phyloP scores from a whole-genome alignment of 2,329 filamentous ascomycete genomes.

The Pseudogymnoascus sp. region DNA sequence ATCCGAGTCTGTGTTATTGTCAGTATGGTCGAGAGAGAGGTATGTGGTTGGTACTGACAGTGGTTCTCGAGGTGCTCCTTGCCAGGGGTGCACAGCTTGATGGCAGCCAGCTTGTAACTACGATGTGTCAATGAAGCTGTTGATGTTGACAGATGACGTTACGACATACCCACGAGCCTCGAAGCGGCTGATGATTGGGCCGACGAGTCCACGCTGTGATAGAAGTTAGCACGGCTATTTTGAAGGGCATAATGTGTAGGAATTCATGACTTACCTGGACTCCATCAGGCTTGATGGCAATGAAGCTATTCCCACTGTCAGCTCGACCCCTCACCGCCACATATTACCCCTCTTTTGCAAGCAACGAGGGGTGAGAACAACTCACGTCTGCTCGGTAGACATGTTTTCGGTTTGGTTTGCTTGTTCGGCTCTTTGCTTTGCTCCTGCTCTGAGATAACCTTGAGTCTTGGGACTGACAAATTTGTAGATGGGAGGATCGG shows the following conservation, averaged over 20 bases:
- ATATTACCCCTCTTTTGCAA: conserved; percentile 5
- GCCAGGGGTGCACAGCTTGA: conserved; percentile 86
- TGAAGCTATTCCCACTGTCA: conserved; percentile 63
- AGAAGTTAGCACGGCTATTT: conserved; percentile 15
- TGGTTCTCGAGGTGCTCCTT: conserved; percentile 97
- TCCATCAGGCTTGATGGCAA: conserved; percentile 99
- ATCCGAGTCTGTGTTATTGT: conserved; percentile 58
- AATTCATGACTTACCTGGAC: conserved; percentile 66
- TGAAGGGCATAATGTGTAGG: conserved; percentile 6
- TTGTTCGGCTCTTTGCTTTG: conserved; percentile 28
- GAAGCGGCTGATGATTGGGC: conserved; percentile 96
- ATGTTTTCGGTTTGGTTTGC: conserved; percentile 43
- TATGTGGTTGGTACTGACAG: conserved; percentile 47
- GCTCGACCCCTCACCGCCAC: conserved; percentile 26
- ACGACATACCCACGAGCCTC: conserved; percentile 78
- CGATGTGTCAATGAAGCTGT: conserved; percentile 13
- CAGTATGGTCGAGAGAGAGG: conserved; percentile 20
- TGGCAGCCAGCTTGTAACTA: conserved; percentile 95
- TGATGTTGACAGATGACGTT: conserved; percentile 7
- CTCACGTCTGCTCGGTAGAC: conserved; percentile 80
- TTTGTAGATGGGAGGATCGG: conserved; percentile 37
- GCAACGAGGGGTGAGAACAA: conserved; percentile 1
- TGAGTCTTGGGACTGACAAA: conserved; percentile 41
- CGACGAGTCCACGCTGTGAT: conserved; percentile 83
- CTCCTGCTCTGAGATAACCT: conserved; percentile 32